A percentile compares a stretch with the other conserved stretches of the same genome.
phyloP scores from a whole-genome alignment of 257 asterid species.

The Oldenlandia corymbosa region DNA sequence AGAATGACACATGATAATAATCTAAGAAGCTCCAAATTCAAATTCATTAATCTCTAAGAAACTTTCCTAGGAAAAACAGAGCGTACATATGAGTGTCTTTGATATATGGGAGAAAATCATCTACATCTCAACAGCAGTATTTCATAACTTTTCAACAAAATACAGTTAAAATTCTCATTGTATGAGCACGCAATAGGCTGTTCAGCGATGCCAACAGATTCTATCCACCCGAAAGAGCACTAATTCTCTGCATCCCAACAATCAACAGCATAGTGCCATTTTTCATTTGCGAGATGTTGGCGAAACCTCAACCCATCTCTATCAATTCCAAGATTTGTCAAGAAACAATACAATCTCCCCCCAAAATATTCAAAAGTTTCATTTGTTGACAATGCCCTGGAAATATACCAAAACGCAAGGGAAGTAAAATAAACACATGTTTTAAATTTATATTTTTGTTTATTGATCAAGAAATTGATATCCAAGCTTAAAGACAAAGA shows the following conservation, averaged over 20 bases:
- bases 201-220: slow-evolving; percentile 82
- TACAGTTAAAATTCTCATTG: slow-evolving; percentile 33
- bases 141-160: not conserved
- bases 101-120: not conserved
- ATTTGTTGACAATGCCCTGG: slow-evolving; percentile 71
- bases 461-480: not conserved
- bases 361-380: slow-evolving; percentile 75
- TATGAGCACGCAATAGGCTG: slow-evolving; percentile 77
- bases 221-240: slow-evolving; percentile 77
- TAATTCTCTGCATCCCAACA: slow-evolving; percentile 94
- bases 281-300: slow-evolving; percentile 77
- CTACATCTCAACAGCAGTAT: not conserved
- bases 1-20: too few relatives aligned
- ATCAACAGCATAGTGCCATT: slow-evolving; percentile 89
- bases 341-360: slow-evolving; percentile 67
- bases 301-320: slow-evolving; percentile 63
- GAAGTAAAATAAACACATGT: slow-evolving; percentile 1
- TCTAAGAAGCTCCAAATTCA: not conserved
- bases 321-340: slow-evolving; percentile 65
- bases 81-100: not conserved
- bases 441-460: not conserved
- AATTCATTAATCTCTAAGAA: not conserved
- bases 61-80: not conserved
- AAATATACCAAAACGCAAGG: slow-evolving; percentile 7
- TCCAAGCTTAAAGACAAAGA: not conserved